Percentiles rank a stretch among this genome's conserved stretches.
Conservation (phyloP, 2,329 filamentous ascomycete genomes). For the Corynespora cassiicola region DNA sequence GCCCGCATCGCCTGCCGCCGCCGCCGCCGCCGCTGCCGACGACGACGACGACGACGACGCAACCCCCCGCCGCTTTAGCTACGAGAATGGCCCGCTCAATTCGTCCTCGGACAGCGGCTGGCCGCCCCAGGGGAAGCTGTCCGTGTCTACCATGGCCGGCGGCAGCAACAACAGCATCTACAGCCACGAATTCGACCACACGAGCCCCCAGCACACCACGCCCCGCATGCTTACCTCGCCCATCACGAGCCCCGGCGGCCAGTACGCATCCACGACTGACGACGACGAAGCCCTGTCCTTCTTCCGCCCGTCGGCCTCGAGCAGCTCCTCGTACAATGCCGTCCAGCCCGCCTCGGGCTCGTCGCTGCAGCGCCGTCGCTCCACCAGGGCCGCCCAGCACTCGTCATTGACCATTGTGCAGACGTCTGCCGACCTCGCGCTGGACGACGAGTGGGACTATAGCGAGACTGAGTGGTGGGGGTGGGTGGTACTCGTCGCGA, state of each 20-base stretch:
- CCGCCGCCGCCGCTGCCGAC: too few species aligned
- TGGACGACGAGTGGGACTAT: slow-evolving; percentile 79
- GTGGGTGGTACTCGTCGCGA: slow-evolving; percentile 88
- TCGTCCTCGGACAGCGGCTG: slow-evolving; percentile 43
- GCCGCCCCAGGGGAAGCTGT: slow-evolving; percentile 20
- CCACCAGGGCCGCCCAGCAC: slow-evolving; percentile 32
- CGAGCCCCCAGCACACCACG: slow-evolving; percentile 26
- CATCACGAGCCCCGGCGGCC: slow-evolving; percentile 62
- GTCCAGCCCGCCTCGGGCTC: slow-evolving; percentile 17
- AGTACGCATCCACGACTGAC: slow-evolving; percentile 78
- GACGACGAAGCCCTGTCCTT: slow-evolving; percentile 81
- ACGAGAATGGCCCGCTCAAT: slow-evolving; percentile 42
- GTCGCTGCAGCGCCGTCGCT: slow-evolving; percentile 37
- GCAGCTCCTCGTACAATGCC: slow-evolving; percentile 46
- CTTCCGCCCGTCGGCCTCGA: slow-evolving; percentile 44
- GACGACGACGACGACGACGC: slow-evolving; percentile 21
- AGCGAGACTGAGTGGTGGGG: slow-evolving; percentile 98
- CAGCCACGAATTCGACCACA: slow-evolving; percentile 6
- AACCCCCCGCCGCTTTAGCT: slow-evolving; percentile 43
- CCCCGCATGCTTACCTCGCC: slow-evolving; percentile 42
- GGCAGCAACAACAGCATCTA: slow-evolving; percentile 7
- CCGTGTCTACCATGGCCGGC: slow-evolving; percentile 18
- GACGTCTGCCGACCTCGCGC: slow-evolving; percentile 28
- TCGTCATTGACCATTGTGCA: slow-evolving; percentile 29
- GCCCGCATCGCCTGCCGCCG: slow-evolving; percentile 17